A percentile compares a stretch with the other conserved stretches of the same genome.
phyloP scores from a whole-genome alignment of 2,329 filamentous ascomycete genomes.

The Talaromyces sp. region DNA sequence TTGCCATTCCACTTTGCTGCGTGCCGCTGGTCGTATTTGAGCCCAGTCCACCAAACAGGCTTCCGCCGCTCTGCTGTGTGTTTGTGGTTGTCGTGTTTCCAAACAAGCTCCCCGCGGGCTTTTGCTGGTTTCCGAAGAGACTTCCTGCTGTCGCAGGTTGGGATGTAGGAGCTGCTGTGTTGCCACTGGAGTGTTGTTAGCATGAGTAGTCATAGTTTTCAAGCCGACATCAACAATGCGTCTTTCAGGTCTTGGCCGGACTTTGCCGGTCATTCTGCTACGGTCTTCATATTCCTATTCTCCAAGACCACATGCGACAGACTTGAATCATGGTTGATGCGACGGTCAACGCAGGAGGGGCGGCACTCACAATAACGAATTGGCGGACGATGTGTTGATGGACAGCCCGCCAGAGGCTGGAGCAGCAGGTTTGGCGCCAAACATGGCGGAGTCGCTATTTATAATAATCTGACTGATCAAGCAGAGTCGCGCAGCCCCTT shows the following conservation, averaged over 20 bases:
- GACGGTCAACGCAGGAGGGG: neutral
- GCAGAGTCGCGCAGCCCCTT: conserved; percentile 5
- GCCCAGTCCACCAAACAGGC: conserved; percentile 27
- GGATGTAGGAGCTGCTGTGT: conserved; percentile 21
- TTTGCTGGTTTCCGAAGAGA: conserved; percentile 29
- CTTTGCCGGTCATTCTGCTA: neutral
- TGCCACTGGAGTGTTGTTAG: conserved; percentile 20
- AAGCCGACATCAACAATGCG: neutral
- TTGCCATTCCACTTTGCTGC: conserved; percentile 20
- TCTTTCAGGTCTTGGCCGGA: neutral
- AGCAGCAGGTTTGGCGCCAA: conserved; percentile 31
- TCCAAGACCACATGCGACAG: neutral
- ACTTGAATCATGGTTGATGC: neutral
- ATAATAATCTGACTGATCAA: neutral
- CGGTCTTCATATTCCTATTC: neutral
- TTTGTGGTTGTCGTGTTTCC: conserved; percentile 16
- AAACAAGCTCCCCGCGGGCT: conserved; percentile 29
- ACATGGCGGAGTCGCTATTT: conserved; percentile 22
- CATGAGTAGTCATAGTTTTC: conserved; percentile 8
- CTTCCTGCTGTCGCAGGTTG: conserved; percentile 18
- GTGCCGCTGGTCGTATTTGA: conserved; percentile 12
- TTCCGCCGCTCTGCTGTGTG: conserved; percentile 26
- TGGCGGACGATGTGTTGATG: conserved; percentile 49
- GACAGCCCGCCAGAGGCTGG: conserved; percentile 37
- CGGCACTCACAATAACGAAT: conserved; percentile 44